phyloP scores from a whole-genome alignment of 768 basidiomycete species.

The Termitomyces sp. region DNA sequence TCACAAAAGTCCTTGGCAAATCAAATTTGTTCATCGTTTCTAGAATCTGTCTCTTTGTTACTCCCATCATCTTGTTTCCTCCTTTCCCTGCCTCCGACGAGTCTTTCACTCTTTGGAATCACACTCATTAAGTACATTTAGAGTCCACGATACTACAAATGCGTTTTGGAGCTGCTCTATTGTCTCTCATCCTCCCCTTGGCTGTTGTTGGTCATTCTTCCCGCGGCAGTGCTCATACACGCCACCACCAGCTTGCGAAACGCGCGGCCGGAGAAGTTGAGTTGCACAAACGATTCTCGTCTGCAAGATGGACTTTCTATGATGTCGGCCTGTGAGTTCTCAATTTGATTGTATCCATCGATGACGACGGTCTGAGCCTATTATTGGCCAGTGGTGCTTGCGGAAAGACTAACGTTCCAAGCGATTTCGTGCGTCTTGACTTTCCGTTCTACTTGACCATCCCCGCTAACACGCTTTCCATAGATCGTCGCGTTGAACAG shows the following conservation, averaged over 20 bases:
- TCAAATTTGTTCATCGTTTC: constrained; percentile 1
- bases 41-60: constrained; percentile 1
- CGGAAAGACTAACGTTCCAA: constrained; percentile 30
- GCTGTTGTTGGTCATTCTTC: constrained; percentile 27
- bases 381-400: constrained; percentile 45
- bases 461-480: background rate
- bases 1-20: background rate
- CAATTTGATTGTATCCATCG: background rate
- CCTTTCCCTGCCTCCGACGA: background rate
- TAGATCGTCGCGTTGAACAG: constrained; percentile 53
- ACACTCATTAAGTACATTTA: constrained; percentile 11
- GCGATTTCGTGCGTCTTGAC: constrained; percentile 36
- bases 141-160: constrained; percentile 16
- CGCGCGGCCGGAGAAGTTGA: constrained; percentile 37
- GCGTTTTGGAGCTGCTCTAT: constrained; percentile 20
- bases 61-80: constrained; percentile 2
- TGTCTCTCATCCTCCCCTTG: constrained; percentile 28
- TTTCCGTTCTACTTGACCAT: background rate
- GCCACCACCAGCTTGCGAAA: constrained; percentile 43
- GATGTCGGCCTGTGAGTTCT: constrained; percentile 42
- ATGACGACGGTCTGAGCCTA: background rate
- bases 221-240: constrained; percentile 21
- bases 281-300: constrained; percentile 31
- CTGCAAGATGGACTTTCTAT: constrained; percentile 49
- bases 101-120: constrained; percentile 11